These are phyloP conservation scores for Mucor ambiguus DNA, from an alignment of 371 early-diverging fungal genomes.

Conservation along the genomic window DNA sequence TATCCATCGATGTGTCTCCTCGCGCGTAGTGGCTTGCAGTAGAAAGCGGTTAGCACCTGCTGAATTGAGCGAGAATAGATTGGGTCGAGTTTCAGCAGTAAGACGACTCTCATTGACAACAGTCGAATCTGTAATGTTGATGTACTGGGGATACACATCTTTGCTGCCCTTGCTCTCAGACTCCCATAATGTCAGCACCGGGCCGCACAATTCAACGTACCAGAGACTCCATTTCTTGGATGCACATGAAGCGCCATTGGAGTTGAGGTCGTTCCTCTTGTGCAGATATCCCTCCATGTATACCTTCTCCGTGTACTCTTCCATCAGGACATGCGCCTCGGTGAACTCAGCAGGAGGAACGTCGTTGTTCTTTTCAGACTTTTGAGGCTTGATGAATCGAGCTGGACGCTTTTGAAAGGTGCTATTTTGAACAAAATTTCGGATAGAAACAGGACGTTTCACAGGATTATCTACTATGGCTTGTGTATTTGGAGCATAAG, in stretches of 20 bases:
- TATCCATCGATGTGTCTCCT: slow-evolving; percentile 25
- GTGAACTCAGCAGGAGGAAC: slow-evolving; percentile 16
- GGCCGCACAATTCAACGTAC: slow-evolving; percentile 73
- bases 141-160: slow-evolving; percentile 56
- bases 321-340: slow-evolving; percentile 43
- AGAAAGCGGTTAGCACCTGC: slow-evolving; percentile 70
- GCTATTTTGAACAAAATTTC: slow-evolving; percentile 29
- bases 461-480: slow-evolving; percentile 11
- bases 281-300: slow-evolving; percentile 71
- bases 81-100: slow-evolving; percentile 35
- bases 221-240: slow-evolving; percentile 63
- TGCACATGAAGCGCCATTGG: slow-evolving; percentile 55
- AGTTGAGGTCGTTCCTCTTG: slow-evolving; percentile 61
- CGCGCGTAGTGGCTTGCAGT: slow-evolving; percentile 52
- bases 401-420: slow-evolving; percentile 36
- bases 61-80: slow-evolving; percentile 64
- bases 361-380: slow-evolving; percentile 6
- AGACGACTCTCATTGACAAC: slow-evolving; percentile 50
- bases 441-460: slow-evolving; percentile 34
- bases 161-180: slow-evolving; percentile 24
- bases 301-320: slow-evolving; percentile 61
- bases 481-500: slow-evolving; percentile 11
- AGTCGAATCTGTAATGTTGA: slow-evolving; percentile 70
- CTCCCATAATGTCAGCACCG: slow-evolving; percentile 66
- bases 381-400: slow-evolving; percentile 41